Base-by-base conservation (phyloP, 1,284 basidiomycete species). In the Volvariella volvacea region DNA sequence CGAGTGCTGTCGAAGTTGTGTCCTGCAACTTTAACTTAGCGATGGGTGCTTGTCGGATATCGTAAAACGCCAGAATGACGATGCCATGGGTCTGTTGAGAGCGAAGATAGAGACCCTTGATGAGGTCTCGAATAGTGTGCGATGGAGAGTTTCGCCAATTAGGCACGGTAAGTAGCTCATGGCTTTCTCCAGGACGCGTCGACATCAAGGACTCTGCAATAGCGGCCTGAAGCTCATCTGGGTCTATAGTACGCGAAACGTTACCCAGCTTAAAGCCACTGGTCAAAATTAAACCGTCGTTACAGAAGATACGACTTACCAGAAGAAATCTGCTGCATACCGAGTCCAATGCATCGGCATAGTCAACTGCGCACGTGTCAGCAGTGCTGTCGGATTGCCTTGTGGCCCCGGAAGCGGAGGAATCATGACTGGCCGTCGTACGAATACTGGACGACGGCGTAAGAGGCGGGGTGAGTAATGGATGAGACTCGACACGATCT, bases 1-100 rank as follows among this genome's bases (percentile, higher is more conserved):
- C 53, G 33, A 68, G 48, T 2, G 52, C 48, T 12, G 52, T 60
- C 3, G 45, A 46, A 3, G 55, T 52, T 14, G 54, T 58, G 12
- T 48, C 50, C 3, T 60, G 57, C 33, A 76, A 61, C 16, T 69
- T 53, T 8, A 58, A 54, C 41, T 68, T 67, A 8, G 79, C 78
- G 6, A 65, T 65, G 37, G 66, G 61, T 2, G 81, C 76, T 41
- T 76, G 65, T 39, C 80, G 72, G 22, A 74, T 56, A 53, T 86
- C 80, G 57, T 73, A 76, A 52, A 85, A 86, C 2, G 79, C 76
- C 41, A 87, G 58, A 47, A 82, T 62, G 39, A 81, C 65, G 22
- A 73, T 59, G 3, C 76, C 74, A 39, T 74, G 65, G 16, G 66
- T 64, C 41, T 64, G 60, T 43, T 74, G 71, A 48, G 67, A 67